These are phyloP conservation scores for Boletus tomentosulus DNA, from an alignment of 768 basidiomycete genomes.

Conservation along the genomic window DNA sequence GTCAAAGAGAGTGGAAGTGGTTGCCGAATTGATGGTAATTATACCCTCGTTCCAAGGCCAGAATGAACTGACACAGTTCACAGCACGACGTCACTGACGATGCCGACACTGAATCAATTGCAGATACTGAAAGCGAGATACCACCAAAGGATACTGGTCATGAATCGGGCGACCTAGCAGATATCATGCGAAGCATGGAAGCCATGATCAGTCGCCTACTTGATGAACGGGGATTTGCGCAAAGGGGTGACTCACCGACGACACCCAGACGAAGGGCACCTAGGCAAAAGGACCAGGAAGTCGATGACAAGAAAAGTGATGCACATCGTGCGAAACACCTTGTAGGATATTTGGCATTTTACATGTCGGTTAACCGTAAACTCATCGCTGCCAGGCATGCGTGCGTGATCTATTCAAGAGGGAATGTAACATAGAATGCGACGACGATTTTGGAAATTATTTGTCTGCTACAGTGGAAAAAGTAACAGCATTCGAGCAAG, in stretches of 20 bases:
- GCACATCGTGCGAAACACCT: neutral
- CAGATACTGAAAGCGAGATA: too few species aligned
- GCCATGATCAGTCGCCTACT: conserved; percentile 22
- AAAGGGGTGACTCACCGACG: neutral
- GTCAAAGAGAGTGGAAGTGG: too few species aligned
- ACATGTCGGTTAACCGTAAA: neutral
- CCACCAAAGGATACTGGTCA: too few species aligned
- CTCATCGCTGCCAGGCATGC: neutral
- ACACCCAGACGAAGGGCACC: neutral
- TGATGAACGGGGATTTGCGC: neutral
- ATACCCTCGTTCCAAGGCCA: too few species aligned
- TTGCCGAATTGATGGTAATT: too few species aligned
- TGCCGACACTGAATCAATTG: too few species aligned
- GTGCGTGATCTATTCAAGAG: neutral
- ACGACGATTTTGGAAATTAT: neutral
- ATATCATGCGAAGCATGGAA: too few species aligned
- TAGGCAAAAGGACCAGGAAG: neutral
- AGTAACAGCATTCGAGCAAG: neutral
- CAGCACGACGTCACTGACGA: too few species aligned
- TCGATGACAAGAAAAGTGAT: neutral
- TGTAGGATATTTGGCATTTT: neutral
- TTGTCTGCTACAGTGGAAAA: neutral
- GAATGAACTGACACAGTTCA: too few species aligned
- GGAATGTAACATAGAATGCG: neutral
- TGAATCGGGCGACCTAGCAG: too few species aligned